Evolutionary conservation across 73 alveolate genomes (phyloP), one percentile per base, ranked within the genome.

Genomic region (Blepharisma japonicum): DNA sequence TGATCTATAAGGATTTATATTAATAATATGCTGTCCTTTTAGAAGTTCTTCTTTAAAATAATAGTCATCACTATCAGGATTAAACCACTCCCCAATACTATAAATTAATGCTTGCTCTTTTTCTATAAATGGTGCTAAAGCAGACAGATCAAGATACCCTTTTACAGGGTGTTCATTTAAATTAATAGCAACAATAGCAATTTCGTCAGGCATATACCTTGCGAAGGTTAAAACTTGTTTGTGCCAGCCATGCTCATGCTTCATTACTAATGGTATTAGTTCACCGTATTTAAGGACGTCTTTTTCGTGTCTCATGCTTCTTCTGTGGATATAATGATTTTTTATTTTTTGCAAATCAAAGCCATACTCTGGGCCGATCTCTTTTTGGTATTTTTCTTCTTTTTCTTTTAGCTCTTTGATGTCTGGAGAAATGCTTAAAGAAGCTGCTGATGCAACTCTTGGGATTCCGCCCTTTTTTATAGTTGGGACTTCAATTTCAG

Each of bases 221-320:
- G 98, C 97, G 77, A 82, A 96, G 46, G 98, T 91, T 9, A 96
- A 83, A 20, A 96, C 93, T 25, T 92, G 96, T 38, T 91, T 89
- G 68, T 87, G 97, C 82, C 88, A 87, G 14, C 96, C 97, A 48
- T 78, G 83, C 83, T 77, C 49, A 4, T 42, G 78, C 32, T 74
- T 27, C 25, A 74, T 83, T 77, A 55, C 71, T 55, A 96, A 87
- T 55, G 97, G 96, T 6, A 96, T 91, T 68, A 94, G 80, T 54
- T 85, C 80, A 7, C 99, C 99, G 71, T 91, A 79, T 68, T 94
- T 83, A 27, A 96, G 89, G n/a, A 89, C 94, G 83, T 85, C 89
- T 85, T 90, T 92, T 46, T 83, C 86, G 55, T 83, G 83, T 83
- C 99, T 89, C 74, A 95, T 72, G 81, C 86, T 81, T 83, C 98